Percentiles rank a stretch among this genome's conserved stretches.
These are phyloP conservation scores for Ceratocystis smalleyi DNA, from an alignment of 2,329 filamentous ascomycete species.

Conservation along the genomic window DNA sequence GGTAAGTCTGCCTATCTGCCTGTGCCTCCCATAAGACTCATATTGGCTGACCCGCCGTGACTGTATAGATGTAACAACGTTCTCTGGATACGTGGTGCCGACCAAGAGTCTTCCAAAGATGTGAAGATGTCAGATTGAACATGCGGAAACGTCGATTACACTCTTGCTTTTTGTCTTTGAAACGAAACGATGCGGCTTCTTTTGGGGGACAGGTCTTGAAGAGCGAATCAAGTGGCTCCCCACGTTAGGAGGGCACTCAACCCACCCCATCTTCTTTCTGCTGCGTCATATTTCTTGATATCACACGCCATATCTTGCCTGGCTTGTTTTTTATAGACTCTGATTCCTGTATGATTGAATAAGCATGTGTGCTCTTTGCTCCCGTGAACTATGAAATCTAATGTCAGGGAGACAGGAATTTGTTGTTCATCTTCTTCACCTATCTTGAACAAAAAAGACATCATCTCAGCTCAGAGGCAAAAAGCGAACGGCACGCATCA, in stretches of 20 bases:
- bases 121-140: conserved; percentile 42
- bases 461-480: neutral
- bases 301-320: conserved; percentile 14
- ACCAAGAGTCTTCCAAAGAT: conserved; percentile 29
- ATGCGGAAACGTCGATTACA: neutral
- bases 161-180: neutral
- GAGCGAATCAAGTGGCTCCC: neutral
- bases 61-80: conserved; percentile 74
- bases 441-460: neutral
- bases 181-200: conserved; percentile 7
- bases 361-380: neutral
- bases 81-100: conserved; percentile 64
- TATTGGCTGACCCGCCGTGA: conserved; percentile 15
- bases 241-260: neutral
- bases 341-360: conserved; percentile 7
- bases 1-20: conserved; percentile 37
- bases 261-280: neutral
- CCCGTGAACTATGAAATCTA: neutral
- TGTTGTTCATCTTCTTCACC: neutral
- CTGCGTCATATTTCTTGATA: conserved; percentile 14
- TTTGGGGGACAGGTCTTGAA: neutral
- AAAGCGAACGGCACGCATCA: neutral
- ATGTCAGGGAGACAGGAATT: neutral
- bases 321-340: conserved; percentile 9
- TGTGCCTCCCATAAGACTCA: neutral